Conservation (phyloP, 352 stramenopile genomes). For the Plasmopara halstedii region DNA sequence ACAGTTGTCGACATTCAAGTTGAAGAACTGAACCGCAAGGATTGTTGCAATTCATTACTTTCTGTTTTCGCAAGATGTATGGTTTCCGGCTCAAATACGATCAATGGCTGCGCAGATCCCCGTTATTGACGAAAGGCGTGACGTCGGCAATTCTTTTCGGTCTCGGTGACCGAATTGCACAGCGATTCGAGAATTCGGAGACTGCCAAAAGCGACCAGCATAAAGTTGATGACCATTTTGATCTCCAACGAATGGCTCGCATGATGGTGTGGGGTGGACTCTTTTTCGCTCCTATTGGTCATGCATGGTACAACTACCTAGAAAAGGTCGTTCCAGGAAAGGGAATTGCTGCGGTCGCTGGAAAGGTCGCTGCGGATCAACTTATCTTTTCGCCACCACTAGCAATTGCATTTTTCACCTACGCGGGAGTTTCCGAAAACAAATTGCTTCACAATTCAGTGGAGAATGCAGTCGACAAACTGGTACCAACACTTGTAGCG, state of each 20-base stretch:
- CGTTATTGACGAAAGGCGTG: conserved; percentile 62
- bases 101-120: conserved; percentile 34
- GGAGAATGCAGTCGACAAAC: conserved; percentile 19
- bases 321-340: conserved; percentile 41
- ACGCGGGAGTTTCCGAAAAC: conserved; percentile 22
- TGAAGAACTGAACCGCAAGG: too few relatives aligned
- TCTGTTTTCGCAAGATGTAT: too few relatives aligned
- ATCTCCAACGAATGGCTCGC: conserved; percentile 27
- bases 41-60: too few relatives aligned
- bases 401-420: conserved; percentile 30
- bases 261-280: conserved; percentile 86
- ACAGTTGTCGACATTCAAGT: too few relatives aligned
- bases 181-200: conserved; percentile 31
- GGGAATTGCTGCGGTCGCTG: conserved; percentile 11
- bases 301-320: conserved; percentile 87
- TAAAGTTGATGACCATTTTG: conserved; percentile 8
- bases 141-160: conserved; percentile 65
- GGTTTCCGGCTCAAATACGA: conserved; percentile 46
- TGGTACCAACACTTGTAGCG: conserved; percentile 28
- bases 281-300: conserved; percentile 78
- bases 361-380: conserved; percentile 36
- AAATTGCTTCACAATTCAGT: conserved; percentile 17
- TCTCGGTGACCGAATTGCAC: conserved; percentile 51
- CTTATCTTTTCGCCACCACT: conserved; percentile 29
- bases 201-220: neutral